Evolutionary conservation across 2,329 filamentous ascomycete genomes (phyloP).

Genomic region (Exophiala viscosa): DNA sequence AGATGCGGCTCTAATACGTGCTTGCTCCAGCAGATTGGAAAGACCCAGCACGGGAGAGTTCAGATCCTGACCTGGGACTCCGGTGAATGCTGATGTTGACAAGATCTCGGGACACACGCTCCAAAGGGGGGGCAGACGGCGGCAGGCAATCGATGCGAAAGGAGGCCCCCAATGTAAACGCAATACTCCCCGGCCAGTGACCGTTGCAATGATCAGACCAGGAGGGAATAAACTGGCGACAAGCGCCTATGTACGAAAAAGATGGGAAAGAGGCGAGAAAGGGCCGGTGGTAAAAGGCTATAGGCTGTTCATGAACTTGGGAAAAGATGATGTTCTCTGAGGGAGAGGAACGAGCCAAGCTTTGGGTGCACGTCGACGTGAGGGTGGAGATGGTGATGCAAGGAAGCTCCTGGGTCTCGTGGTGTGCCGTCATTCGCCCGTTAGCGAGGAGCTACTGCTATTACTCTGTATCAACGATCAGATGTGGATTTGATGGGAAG

Average conservation of each 20-base stretch:
- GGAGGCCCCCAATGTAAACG: slow-evolving; percentile 11
- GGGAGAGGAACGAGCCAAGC: slow-evolving; percentile 17
- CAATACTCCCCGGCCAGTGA: slow-evolving; percentile 8
- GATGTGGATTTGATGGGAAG: neutral
- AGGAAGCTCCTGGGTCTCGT: slow-evolving; percentile 9
- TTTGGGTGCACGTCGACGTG: slow-evolving; percentile 7
- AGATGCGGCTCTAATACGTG: slow-evolving; percentile 7
- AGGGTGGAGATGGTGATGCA: slow-evolving; percentile 19
- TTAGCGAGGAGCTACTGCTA: slow-evolving; percentile 9
- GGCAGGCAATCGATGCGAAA: slow-evolving; percentile 4
- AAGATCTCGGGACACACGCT: slow-evolving; percentile 9
- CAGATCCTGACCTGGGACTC: slow-evolving; percentile 10
- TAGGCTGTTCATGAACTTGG: slow-evolving; percentile 20
- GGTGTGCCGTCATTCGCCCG: slow-evolving; percentile 16
- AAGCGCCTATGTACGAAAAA: slow-evolving; percentile 28
- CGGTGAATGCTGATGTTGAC: slow-evolving; percentile 5
- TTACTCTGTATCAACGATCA: neutral
- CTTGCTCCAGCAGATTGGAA: neutral
- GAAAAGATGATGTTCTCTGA: slow-evolving; percentile 11
- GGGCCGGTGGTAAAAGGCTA: slow-evolving; percentile 16
- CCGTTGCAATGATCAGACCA: slow-evolving; percentile 7
- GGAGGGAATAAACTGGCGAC: slow-evolving; percentile 23
- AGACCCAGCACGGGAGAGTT: neutral
- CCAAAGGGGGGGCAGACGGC: slow-evolving; percentile 8
- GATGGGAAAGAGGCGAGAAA: slow-evolving; percentile 15